Evolutionary conservation across 163 green algal genomes (phyloP), one percentile per base, ranked within the genome.

Genomic region (Volvox carteri): DNA sequence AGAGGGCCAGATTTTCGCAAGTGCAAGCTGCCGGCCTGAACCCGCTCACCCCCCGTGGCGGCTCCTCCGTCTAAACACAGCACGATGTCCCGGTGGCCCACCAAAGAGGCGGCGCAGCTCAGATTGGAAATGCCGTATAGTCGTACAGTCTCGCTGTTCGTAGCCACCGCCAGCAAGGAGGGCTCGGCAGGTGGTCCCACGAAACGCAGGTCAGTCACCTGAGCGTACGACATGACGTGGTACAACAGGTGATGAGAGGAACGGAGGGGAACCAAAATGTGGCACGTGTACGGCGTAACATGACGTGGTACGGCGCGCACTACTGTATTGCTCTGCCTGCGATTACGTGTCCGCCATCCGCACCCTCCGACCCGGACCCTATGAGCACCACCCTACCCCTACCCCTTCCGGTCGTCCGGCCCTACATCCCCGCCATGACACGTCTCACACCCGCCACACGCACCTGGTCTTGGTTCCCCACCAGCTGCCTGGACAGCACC

Each of bases 401-500:
- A n/a, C n/a, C n/a, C n/a, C n/a, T n/a, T n/a, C n/a, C n/a, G n/a
- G n/a, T n/a, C n/a, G n/a, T n/a, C n/a, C n/a, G n/a, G n/a, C n/a
- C n/a, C n/a, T n/a, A n/a, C n/a, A n/a, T n/a, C n/a, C n/a, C n/a
- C n/a, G n/a, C n/a, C n/a, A n/a, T n/a, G n/a, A n/a, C n/a, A n/a
- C n/a, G n/a, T n/a, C 52, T 56, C 37, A 58, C 37, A 35, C 33
- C 78, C 41, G 41, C 28, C 30, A 30, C 54, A 37, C 86, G 18
- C 25, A 87, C 94, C 88, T 99, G 96, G 62, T 98, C 98, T 21
- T 97, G 96, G 91, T 99, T 98, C 42, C 97, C 98, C 0, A 99
- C 92, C 54, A 99, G 93, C 91, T 99, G 95, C 23, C 89, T 84
- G 2, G 76, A 75, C 41, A 95, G 76, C 25, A 44, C 41, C 83